Evolutionary conservation across 2,329 filamentous ascomycete species (phyloP).

Genomic region (Botryotinia narcissicola): DNA sequence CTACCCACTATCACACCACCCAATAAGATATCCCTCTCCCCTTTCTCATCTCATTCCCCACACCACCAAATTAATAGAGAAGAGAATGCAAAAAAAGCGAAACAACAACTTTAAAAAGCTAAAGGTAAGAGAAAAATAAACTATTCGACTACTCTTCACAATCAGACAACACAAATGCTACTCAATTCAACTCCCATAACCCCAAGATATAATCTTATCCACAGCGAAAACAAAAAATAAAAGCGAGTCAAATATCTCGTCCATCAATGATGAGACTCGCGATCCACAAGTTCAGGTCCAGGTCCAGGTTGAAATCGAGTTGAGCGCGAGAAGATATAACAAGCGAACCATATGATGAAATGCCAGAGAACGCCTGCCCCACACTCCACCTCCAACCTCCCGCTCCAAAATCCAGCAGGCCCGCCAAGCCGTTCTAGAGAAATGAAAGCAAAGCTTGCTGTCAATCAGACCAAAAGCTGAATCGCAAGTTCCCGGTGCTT

Average conservation of each 20-base stretch:
- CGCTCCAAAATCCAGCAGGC: slow-evolving; percentile 16
- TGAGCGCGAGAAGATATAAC: slow-evolving; percentile 6
- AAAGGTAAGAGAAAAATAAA: slow-evolving; percentile 12
- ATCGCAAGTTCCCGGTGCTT: slow-evolving; percentile 13
- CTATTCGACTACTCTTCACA: slow-evolving; percentile 11
- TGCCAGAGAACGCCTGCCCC: slow-evolving; percentile 14
- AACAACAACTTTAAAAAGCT: slow-evolving; percentile 13
- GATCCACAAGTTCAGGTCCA: background rate
- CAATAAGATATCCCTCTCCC: background rate
- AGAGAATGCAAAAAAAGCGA: slow-evolving; percentile 13
- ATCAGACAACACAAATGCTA: slow-evolving; percentile 14
- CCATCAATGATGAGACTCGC: slow-evolving; percentile 5
- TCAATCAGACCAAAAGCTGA: slow-evolving; percentile 21
- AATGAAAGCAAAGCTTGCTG: slow-evolving; percentile 12
- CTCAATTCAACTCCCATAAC: slow-evolving; percentile 14
- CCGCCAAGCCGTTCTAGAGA: slow-evolving; percentile 19
- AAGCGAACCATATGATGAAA: slow-evolving; percentile 16
- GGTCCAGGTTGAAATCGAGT: background rate
- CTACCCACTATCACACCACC: background rate
- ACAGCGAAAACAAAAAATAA: slow-evolving; percentile 6
- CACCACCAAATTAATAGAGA: slow-evolving; percentile 16
- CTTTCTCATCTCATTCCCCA: background rate
- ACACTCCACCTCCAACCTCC: slow-evolving; percentile 8
- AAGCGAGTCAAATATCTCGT: background rate
- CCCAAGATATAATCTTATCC: slow-evolving; percentile 18